These are phyloP conservation scores for Wickerhamiella parazyma DNA, from an alignment of 805 yeast species.

Conservation along the genomic window DNA sequence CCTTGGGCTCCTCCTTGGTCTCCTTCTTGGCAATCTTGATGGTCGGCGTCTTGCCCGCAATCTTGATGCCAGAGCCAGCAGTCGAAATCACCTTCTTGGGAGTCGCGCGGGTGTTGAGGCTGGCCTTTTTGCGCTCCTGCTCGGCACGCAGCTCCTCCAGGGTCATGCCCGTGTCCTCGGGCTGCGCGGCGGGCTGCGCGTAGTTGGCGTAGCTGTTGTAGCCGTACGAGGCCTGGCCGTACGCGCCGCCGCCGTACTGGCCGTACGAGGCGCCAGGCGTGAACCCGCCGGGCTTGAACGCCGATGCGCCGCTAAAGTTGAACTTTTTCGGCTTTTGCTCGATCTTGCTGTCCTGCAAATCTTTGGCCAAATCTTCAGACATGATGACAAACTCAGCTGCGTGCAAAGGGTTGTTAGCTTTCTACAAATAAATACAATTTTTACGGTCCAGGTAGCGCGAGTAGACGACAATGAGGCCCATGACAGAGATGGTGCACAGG, in stretches of 20 bases:
- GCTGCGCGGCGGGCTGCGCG: slow-evolving; percentile 15
- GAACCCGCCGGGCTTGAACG: slow-evolving; percentile 17
- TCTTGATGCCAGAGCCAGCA: slow-evolving; percentile 7
- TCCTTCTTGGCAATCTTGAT: slow-evolving; percentile 1
- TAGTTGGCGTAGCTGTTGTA: slow-evolving; percentile 20
- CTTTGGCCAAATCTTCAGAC: slow-evolving; percentile 17
- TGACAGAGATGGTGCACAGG: not conserved
- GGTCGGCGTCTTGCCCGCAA: not conserved
- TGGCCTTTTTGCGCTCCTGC: slow-evolving; percentile 16
- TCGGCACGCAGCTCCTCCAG: slow-evolving; percentile 17
- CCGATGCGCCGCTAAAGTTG: slow-evolving; percentile 15
- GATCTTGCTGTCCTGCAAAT: slow-evolving; percentile 19
- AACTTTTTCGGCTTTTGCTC: slow-evolving; percentile 17
- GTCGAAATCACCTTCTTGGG: slow-evolving; percentile 18
- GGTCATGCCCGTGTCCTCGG: slow-evolving; percentile 14
- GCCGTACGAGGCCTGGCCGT: slow-evolving; percentile 14
- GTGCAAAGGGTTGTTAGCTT: not conserved
- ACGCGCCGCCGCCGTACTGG: slow-evolving; percentile 10
- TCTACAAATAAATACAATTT: not conserved
- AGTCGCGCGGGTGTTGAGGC: slow-evolving; percentile 18
- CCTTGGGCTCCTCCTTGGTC: slow-evolving; percentile 6
- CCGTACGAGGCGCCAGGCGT: slow-evolving; percentile 13
- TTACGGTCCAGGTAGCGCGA: slow-evolving; percentile 1
- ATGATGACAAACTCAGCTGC: not conserved
- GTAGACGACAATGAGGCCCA: not conserved